phyloP scores from a whole-genome alignment of 352 stramenopile species.

The Blastocystis sp. region DNA sequence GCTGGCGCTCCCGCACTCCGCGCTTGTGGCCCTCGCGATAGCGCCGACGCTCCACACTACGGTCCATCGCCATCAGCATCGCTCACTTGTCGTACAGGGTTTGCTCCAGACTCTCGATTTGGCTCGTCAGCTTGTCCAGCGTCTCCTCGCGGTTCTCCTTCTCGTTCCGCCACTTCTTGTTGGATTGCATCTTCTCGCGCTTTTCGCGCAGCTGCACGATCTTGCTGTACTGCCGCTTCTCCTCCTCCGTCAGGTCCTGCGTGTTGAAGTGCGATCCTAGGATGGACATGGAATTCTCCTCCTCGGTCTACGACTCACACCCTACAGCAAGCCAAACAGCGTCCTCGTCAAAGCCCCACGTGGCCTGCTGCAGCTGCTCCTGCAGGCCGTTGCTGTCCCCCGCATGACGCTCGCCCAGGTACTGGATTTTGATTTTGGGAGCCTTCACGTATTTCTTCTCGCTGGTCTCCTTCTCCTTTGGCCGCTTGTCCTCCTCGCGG shows the following conservation, averaged over 20 bases:
- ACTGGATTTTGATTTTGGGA: slow-evolving; percentile 53
- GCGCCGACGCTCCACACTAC: slow-evolving; percentile 48
- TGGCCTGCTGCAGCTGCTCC: slow-evolving; percentile 39
- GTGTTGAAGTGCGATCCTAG: slow-evolving; percentile 40
- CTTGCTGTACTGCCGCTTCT: slow-evolving; percentile 56
- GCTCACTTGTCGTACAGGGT: slow-evolving; percentile 47
- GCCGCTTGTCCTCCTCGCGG: background rate
- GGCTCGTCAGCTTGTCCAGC: slow-evolving; percentile 43
- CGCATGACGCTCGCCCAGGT: slow-evolving; percentile 1
- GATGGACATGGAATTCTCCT: slow-evolving; percentile 28
- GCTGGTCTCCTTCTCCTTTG: background rate
- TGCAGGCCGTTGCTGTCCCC: background rate
- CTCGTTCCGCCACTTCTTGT: slow-evolving; percentile 30
- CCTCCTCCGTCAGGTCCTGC: slow-evolving; percentile 38
- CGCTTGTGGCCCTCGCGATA: slow-evolving; percentile 30
- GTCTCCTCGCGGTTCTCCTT: slow-evolving; percentile 17
- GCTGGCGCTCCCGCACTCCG: slow-evolving; percentile 7
- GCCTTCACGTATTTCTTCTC: slow-evolving; percentile 14
- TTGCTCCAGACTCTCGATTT: slow-evolving; percentile 60
- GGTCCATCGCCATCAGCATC: background rate
- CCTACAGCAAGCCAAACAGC: background rate
- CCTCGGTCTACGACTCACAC: slow-evolving; percentile 30
- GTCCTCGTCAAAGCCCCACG: slow-evolving; percentile 65
- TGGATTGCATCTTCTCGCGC: background rate
- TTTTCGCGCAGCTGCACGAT: slow-evolving; percentile 46